Base-by-base conservation (phyloP, 192 early-diverging fungal species). In the Coemansia erecta region DNA sequence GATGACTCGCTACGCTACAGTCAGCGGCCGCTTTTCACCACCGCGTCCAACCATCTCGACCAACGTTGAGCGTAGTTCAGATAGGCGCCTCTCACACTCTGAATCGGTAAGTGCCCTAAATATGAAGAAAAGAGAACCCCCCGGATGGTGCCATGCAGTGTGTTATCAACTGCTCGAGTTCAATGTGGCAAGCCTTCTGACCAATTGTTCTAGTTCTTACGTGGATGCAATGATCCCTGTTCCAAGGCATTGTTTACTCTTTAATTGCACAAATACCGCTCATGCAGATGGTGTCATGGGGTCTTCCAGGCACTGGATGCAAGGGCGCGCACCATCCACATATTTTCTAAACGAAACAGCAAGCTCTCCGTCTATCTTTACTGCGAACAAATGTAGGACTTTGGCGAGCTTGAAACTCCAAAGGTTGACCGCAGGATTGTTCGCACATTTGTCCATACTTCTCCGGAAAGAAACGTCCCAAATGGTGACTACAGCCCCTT, bases 401-500 rank as follows among this genome's bases (percentile, higher is more conserved):
- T 23, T 12, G 58, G 63, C 39, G 77, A 63, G 18, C 47, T 73
- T 43, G 62, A 71, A 39, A 80, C 77, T 18, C 77, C 77, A 0
- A 58, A 59, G 2, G 77, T 64, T 41, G 60, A 58, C 48, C 77
- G 77, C 47, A 55, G 42, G 51, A 60, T 56, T 14, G 22, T 69
- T 22, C 66, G 71, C 35, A 37, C 8, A 1, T 1, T 37, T 37
- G 35, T 3, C 2, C 35, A 7, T 9, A 37, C 35, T 37, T 37
- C 35, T 37, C 35, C 35, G 3, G 35, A 37, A 7, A 37, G 35
- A 37, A 11, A 37, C 6, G 8, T 37, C 3, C 35, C 35, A 10
- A 37, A 37, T 7, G 8, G 0, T 11, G 35, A 37, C 1, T 9
- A 37, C 35, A 37, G 35, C 35, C 35, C 35, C 28, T 31, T 5